These are phyloP conservation scores for Ophiostoma novo-ulmi DNA, from an alignment of 2,329 filamentous ascomycete genomes.

Conservation along the genomic window DNA sequence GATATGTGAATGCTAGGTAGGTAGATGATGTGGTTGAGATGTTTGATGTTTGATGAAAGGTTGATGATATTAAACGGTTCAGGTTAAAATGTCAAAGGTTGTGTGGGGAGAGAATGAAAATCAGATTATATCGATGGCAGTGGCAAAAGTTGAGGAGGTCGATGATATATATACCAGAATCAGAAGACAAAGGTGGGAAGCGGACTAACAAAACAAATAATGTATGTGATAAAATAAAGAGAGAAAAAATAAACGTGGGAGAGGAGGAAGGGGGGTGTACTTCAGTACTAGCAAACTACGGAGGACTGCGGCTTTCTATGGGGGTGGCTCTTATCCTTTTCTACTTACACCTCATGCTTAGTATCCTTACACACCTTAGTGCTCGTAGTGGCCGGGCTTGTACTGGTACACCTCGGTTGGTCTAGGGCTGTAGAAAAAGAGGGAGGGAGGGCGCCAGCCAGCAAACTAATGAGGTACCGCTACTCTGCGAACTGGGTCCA, in stretches of 20 bases:
- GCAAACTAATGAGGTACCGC: not conserved
- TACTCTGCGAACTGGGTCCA: not conserved
- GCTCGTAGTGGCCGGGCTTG: not conserved
- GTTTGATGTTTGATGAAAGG: not conserved
- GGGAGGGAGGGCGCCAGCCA: not conserved
- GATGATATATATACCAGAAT: slow-evolving; percentile 12
- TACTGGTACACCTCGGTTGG: not conserved
- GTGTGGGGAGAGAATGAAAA: not conserved
- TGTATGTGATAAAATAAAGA: not conserved
- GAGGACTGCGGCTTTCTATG: not conserved
- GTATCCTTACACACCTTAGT: not conserved
- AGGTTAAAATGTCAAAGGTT: not conserved
- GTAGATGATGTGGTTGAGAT: not conserved
- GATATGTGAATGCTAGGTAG: not conserved
- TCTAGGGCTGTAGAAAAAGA: not conserved
- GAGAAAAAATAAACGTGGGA: not conserved
- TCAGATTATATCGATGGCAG: not conserved
- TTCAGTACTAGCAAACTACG: not conserved
- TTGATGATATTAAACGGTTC: not conserved
- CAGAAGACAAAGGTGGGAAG: not conserved
- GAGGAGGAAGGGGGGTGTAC: not conserved
- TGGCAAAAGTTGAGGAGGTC: not conserved
- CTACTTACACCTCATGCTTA: not conserved
- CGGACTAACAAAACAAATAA: not conserved
- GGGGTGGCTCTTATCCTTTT: not conserved